Percentiles rank a stretch among this genome's conserved stretches.
phyloP scores from a whole-genome alignment of 352 stramenopile species.

The Aphanomyces cochlioides region DNA sequence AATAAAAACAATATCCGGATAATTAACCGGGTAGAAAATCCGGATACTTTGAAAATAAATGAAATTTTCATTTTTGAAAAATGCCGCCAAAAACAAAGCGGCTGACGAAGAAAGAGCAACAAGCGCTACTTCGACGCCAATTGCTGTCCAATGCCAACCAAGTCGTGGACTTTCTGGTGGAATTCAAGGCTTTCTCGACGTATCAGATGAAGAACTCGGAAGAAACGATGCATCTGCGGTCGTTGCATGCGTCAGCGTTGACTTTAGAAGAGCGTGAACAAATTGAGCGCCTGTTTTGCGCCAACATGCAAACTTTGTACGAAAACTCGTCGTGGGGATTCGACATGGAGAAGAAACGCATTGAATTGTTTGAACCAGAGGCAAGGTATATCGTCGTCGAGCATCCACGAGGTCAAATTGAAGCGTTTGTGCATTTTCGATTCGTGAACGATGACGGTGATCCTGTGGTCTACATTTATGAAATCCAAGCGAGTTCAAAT shows the following conservation, averaged over 20 bases:
- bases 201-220: slow-evolving; percentile 47
- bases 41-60: background rate
- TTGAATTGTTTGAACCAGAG: slow-evolving; percentile 79
- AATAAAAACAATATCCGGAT: background rate
- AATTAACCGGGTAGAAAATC: background rate
- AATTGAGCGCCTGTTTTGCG: slow-evolving; percentile 78
- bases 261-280: slow-evolving; percentile 35
- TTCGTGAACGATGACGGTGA: slow-evolving; percentile 91
- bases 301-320: slow-evolving; percentile 91
- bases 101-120: slow-evolving; percentile 30
- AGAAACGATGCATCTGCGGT: slow-evolving; percentile 44
- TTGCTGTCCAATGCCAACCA: slow-evolving; percentile 52
- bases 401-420: slow-evolving; percentile 33
- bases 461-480: slow-evolving; percentile 90
- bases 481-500: slow-evolving; percentile 81
- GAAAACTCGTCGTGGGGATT: slow-evolving; percentile 87
- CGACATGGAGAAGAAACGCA: slow-evolving; percentile 72
- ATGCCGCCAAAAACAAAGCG: slow-evolving; percentile 30
- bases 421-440: slow-evolving; percentile 90
- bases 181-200: slow-evolving; percentile 55
- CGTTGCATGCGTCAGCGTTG: slow-evolving; percentile 42
- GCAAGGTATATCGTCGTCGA: slow-evolving; percentile 73
- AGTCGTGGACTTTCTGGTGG: slow-evolving; percentile 49
- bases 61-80: background rate
- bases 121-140: slow-evolving; percentile 18